phyloP scores from a whole-genome alignment of 495 filamentous ascomycete species.

The Xylaria intraflava region DNA sequence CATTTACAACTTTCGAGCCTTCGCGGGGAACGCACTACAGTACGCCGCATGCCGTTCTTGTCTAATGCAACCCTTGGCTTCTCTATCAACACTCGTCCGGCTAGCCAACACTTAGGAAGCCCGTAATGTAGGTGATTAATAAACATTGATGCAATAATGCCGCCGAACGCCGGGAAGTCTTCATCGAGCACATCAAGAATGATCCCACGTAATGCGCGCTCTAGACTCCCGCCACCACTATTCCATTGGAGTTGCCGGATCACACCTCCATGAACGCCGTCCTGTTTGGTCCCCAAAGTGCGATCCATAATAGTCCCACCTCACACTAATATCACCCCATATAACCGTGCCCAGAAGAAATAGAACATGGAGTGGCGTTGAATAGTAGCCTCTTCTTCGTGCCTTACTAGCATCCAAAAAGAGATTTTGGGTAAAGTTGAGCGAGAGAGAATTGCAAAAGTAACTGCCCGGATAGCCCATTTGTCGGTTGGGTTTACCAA shows the following conservation, averaged over 20 bases:
- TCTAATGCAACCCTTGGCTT: conserved; percentile 2
- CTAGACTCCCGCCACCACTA: conserved; percentile 24
- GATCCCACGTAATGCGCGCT: conserved; percentile 21
- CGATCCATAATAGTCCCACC: conserved; percentile 8
- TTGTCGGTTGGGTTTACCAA: conserved; percentile 18
- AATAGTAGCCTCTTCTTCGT: background rate
- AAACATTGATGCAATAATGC: conserved; percentile 7
- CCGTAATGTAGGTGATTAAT: conserved; percentile 10
- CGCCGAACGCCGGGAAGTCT: conserved; percentile 23
- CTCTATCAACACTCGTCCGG: conserved; percentile 2
- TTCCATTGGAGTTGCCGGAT: background rate
- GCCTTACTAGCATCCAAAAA: background rate
- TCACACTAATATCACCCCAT: conserved; percentile 1
- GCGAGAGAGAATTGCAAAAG: background rate
- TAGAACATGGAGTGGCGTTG: background rate
- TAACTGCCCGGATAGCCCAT: background rate
- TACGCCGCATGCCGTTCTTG: background rate
- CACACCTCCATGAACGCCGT: conserved; percentile 10
- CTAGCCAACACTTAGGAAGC: background rate
- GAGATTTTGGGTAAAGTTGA: background rate
- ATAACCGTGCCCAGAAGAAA: conserved; percentile 5
- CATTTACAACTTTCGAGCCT: conserved; percentile 4
- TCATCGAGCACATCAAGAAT: conserved; percentile 26
- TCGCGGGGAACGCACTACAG: background rate
- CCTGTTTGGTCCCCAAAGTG: background rate